These are phyloP conservation scores for thale cress (Arabidopsis thaliana) DNA, from an alignment of 345 rosid species.

Conservation along the genomic window TAIR10.1 NC_003074.8:22121001-22121500, in stretches of 20 bases:
- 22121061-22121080: conserved; percentile 71
- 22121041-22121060: background rate
- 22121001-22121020: background rate
- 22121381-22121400: conserved; percentile 47
- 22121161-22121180: conserved; percentile 18
- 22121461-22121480: background rate
- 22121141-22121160: conserved; percentile 47
- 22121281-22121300: conserved; percentile 41
- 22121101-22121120: conserved; percentile 60
- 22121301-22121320: conserved; percentile 35
- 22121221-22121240: conserved; percentile 16
- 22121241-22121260: conserved; percentile 31
- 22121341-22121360: conserved; percentile 30
- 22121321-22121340: conserved; percentile 39
- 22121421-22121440: conserved; percentile 61
- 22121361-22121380: conserved; percentile 9
- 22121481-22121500: background rate
- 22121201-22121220: conserved; percentile 1
- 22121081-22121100: conserved; percentile 73
- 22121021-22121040: background rate
- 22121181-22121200: conserved; percentile 24
- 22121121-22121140: conserved; percentile 69
- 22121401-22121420: conserved; percentile 69
- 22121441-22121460: conserved; percentile 14
- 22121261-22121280: conserved; percentile 26